Conservation (phyloP, 2,329 filamentous ascomycete genomes). For the Cadophora sp. region DNA sequence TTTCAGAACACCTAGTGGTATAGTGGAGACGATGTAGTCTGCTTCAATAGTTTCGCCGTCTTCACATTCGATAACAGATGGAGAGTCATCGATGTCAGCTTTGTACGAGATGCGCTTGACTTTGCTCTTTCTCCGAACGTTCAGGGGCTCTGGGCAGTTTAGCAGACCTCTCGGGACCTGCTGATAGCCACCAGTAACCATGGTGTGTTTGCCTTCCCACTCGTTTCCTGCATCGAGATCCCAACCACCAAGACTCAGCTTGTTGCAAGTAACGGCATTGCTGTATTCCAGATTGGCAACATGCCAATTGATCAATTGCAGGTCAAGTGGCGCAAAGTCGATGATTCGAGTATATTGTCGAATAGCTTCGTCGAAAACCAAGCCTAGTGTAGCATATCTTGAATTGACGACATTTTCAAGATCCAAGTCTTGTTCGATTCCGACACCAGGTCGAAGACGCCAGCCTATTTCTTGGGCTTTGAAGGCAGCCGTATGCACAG, state of each 20-base stretch:
- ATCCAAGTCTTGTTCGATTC: conserved; percentile 71
- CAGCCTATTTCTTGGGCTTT: conserved; percentile 86
- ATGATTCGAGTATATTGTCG: conserved; percentile 84
- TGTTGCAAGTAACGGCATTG: conserved; percentile 87
- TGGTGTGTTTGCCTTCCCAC: conserved; percentile 92
- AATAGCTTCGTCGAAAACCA: conserved; percentile 92
- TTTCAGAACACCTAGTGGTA: conserved; percentile 91
- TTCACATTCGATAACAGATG: conserved; percentile 73
- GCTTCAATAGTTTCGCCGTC: conserved; percentile 80
- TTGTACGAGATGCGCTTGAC: conserved; percentile 77
- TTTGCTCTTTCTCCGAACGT: conserved; percentile 75
- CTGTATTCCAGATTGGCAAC: conserved; percentile 98
- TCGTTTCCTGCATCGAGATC: conserved; percentile 98
- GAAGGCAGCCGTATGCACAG: conserved; percentile 74
- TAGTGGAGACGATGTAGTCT: conserved; percentile 90
- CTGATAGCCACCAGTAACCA: conserved; percentile 93
- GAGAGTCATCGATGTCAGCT: conserved; percentile 50
- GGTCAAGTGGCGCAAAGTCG: conserved; percentile 83
- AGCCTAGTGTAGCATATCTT: conserved; percentile 77
- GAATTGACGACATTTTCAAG: conserved; percentile 69
- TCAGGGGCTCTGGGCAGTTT: conserved; percentile 75
- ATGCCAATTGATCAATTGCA: conserved; percentile 95
- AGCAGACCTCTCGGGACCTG: conserved; percentile 88
- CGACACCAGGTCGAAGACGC: conserved; percentile 69
- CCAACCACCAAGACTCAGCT: conserved; percentile 89